Percentiles rank a stretch among this genome's conserved stretches.
Conservation (phyloP, 2,329 filamentous ascomycete species). For the Penicillium occitanis region DNA sequence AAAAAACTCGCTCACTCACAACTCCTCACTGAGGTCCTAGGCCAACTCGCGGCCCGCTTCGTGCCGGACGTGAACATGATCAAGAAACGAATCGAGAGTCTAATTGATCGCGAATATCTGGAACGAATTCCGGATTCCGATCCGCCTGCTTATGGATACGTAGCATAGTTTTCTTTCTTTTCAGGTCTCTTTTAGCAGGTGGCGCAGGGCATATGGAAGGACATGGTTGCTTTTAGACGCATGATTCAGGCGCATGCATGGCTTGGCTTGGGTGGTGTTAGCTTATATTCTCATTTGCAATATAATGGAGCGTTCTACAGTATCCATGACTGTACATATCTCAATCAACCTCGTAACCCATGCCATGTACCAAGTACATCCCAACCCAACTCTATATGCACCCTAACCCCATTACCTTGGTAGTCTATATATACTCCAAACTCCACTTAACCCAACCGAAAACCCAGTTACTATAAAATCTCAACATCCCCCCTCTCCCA, state of each 20-base stretch:
- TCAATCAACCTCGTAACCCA: background rate
- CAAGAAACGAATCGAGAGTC: conserved; percentile 54
- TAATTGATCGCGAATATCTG: conserved; percentile 56
- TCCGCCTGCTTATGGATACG: conserved; percentile 47
- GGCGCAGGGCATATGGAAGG: conserved; percentile 11
- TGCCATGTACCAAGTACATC: background rate
- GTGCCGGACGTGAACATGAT: conserved; percentile 54
- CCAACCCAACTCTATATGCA: background rate
- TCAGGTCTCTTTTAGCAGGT: background rate
- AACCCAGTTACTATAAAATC: conserved; percentile 34
- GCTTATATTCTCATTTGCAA: background rate
- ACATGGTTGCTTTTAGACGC: background rate
- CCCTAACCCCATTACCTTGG: background rate
- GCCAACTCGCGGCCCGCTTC: conserved; percentile 50
- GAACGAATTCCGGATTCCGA: conserved; percentile 45
- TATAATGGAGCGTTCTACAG: conserved; percentile 4
- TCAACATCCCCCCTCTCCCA: conserved; percentile 48
- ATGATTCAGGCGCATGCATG: conserved; percentile 16
- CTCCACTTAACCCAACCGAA: background rate
- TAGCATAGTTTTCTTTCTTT: conserved; percentile 33
- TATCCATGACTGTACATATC: background rate
- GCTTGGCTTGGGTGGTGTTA: background rate
- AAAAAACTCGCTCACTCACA: conserved; percentile 50
- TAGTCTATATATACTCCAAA: conserved; percentile 3
- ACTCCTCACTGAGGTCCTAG: conserved; percentile 52